These are phyloP conservation scores for Wickerhamiella kurtzmanii DNA, from an alignment of 805 yeast species.

Conservation along the genomic window DNA sequence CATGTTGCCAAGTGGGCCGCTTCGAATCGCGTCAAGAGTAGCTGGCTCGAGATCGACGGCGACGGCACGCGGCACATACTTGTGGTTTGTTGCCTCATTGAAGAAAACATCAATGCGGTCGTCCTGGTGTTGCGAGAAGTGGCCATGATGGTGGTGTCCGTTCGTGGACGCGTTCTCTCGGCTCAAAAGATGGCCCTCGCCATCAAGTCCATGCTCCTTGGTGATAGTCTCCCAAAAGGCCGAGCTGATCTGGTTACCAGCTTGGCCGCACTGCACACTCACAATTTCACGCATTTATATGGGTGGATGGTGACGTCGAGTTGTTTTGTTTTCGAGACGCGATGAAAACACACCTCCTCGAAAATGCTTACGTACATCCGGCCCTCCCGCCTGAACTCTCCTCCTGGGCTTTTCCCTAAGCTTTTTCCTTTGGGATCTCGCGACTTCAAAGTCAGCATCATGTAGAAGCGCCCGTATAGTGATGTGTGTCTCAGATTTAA, in stretches of 20 bases:
- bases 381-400: neutral
- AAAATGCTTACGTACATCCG: neutral
- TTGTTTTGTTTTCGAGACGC: neutral
- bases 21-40: conserved; percentile 72
- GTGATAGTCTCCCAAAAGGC: conserved; percentile 29
- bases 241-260: conserved; percentile 32
- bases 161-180: conserved; percentile 19
- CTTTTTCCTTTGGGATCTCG: neutral
- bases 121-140: conserved; percentile 13
- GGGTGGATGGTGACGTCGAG: neutral
- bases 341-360: neutral
- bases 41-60: conserved; percentile 91
- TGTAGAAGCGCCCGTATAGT: no score
- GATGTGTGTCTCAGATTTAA: no score
- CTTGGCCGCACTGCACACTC: conserved; percentile 33
- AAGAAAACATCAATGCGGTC: conserved; percentile 68
- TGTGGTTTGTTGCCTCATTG: conserved; percentile 64
- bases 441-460: no score
- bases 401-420: neutral
- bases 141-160: conserved; percentile 1
- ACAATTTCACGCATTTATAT: conserved; percentile 31
- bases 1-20: conserved; percentile 68
- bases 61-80: conserved; percentile 88
- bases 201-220: conserved; percentile 27
- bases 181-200: conserved; percentile 22